phyloP scores from a whole-genome alignment of 768 basidiomycete genomes.

The Lactarius indigo region DNA sequence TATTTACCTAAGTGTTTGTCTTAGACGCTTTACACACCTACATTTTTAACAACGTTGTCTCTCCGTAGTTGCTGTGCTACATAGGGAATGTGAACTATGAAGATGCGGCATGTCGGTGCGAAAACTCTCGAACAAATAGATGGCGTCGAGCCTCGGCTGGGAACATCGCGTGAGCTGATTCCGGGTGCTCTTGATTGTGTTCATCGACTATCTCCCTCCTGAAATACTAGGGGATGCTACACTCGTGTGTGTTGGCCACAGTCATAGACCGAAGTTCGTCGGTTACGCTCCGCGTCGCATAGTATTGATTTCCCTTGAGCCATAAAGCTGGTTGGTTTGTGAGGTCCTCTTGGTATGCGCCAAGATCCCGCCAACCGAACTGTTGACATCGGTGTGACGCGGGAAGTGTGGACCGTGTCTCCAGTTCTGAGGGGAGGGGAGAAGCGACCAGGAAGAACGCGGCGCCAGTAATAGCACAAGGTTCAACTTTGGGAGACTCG shows the following conservation, averaged over 20 bases:
- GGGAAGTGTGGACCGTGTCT: not conserved
- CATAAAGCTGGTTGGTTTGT: not conserved
- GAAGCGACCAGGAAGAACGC: not conserved
- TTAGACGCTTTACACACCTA: too few relatives aligned
- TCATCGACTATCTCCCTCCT: not conserved
- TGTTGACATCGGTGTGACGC: not conserved
- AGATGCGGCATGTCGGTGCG: too few relatives aligned
- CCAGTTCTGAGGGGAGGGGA: not conserved
- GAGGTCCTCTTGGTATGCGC: not conserved
- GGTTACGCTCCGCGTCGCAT: not conserved
- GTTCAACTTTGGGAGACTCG: not conserved
- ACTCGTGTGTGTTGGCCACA: not conserved
- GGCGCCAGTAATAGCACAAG: not conserved
- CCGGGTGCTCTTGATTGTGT: not conserved
- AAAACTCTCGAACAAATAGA: too few relatives aligned
- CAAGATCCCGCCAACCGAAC: not conserved
- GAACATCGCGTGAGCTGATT: not conserved
- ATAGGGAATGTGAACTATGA: too few relatives aligned
- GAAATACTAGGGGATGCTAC: not conserved
- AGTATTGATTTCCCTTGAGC: not conserved
- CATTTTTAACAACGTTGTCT: too few relatives aligned
- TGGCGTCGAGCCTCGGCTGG: too few relatives aligned
- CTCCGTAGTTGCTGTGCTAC: too few relatives aligned
- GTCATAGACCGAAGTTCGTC: not conserved
- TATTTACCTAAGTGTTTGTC: too few relatives aligned